Conservation (phyloP, 2,329 filamentous ascomycete species). For the Hypoxylon sp. region DNA sequence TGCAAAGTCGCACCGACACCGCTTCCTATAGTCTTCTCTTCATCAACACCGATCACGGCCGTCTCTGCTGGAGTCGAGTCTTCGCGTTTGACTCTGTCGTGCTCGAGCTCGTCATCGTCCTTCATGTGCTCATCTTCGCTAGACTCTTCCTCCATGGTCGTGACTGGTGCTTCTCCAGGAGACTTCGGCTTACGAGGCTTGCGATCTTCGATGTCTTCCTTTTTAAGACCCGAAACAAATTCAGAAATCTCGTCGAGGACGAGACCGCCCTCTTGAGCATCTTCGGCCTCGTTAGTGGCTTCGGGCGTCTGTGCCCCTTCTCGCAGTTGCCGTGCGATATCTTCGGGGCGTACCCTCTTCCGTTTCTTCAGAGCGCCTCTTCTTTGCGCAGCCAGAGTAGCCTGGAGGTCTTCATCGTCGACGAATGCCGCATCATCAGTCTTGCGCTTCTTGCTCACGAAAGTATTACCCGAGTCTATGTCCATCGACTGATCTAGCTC, state of each 20-base stretch:
- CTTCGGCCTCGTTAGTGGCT: conserved; percentile 55
- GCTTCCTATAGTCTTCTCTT: conserved; percentile 82
- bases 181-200: conserved; percentile 58
- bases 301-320: conserved; percentile 65
- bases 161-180: conserved; percentile 49
- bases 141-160: conserved; percentile 55
- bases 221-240: conserved; percentile 87
- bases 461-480: conserved; percentile 66
- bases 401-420: conserved; percentile 93
- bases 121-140: conserved; percentile 57
- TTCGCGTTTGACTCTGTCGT: conserved; percentile 57
- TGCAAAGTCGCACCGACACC: conserved; percentile 84
- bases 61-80: conserved; percentile 54
- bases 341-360: conserved; percentile 85
- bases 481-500: conserved; percentile 71
- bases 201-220: conserved; percentile 63
- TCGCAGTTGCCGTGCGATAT: conserved; percentile 82
- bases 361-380: conserved; percentile 88
- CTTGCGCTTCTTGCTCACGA: conserved; percentile 66
- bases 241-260: conserved; percentile 97
- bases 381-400: conserved; percentile 82
- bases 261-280: conserved; percentile 63
- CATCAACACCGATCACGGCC: conserved; percentile 77
- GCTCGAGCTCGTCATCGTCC: conserved; percentile 58
- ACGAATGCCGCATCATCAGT: conserved; percentile 74